A percentile compares a stretch with the other conserved stretches of the same genome.
phyloP scores from a whole-genome alignment of 768 basidiomycete genomes.

The Pleurotus djamor region DNA sequence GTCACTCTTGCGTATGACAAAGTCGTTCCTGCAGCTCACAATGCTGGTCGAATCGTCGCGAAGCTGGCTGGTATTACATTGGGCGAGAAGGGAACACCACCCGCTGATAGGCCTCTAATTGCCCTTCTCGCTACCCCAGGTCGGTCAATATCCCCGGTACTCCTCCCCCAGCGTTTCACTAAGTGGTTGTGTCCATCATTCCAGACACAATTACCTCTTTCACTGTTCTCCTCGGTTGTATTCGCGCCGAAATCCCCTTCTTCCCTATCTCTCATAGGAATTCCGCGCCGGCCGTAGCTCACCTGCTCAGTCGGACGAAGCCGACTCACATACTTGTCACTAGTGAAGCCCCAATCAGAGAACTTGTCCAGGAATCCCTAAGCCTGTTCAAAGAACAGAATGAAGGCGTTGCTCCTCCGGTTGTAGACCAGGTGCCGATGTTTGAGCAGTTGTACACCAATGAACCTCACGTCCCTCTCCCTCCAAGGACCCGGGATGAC shows the following conservation, averaged over 20 bases:
- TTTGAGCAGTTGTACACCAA: conserved; percentile 12
- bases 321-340: conserved; percentile 20
- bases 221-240: conserved; percentile 16
- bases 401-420: background rate
- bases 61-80: background rate
- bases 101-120: conserved; percentile 14
- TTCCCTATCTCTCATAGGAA: conserved; percentile 23
- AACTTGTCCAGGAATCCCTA: conserved; percentile 10
- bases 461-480: conserved; percentile 5
- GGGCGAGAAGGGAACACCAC: background rate
- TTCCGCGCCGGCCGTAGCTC: conserved; percentile 24
- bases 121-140: conserved; percentile 23
- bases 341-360: conserved; percentile 15
- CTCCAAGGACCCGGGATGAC: conserved; percentile 4
- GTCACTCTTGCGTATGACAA: conserved; percentile 20
- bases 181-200: background rate
- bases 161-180: background rate
- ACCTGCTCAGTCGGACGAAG: conserved; percentile 23
- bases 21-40: conserved; percentile 20
- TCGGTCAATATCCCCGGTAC: conserved; percentile 5
- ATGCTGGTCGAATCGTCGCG: conserved; percentile 16
- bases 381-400: background rate
- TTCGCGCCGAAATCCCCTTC: conserved; percentile 17
- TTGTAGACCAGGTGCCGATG: conserved; percentile 8
- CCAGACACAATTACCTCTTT: conserved; percentile 29